A percentile compares a stretch with the other conserved stretches of the same genome.
Evolutionary conservation across 305 asterid species (phyloP).

Genomic region (Plantago coronopus): DNA sequence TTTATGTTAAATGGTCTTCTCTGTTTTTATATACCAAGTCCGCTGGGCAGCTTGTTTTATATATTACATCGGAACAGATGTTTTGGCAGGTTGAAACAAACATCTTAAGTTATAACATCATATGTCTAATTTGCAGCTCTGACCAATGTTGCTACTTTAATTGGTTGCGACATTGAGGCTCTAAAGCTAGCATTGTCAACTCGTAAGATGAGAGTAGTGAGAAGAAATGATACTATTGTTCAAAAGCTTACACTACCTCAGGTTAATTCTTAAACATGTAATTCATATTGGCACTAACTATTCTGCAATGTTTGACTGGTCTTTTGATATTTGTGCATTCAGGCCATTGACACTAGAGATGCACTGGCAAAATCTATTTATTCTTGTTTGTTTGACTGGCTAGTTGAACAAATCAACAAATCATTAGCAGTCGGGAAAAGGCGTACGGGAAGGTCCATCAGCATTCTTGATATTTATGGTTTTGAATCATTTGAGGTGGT

Average conservation of each 20-base stretch:
- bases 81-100: too few relatives aligned
- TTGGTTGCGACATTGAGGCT: slow-evolving; percentile 67
- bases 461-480: slow-evolving; percentile 94
- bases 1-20: neutral
- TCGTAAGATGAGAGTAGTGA: slow-evolving; percentile 85
- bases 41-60: too few relatives aligned
- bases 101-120: too few relatives aligned
- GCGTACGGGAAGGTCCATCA: slow-evolving; percentile 92
- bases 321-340: slow-evolving; percentile 24
- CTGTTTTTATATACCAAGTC: neutral
- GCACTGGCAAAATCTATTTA: slow-evolving; percentile 92
- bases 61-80: too few relatives aligned
- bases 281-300: neutral
- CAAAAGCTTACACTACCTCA: slow-evolving; percentile 84
- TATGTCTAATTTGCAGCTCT: slow-evolving; percentile 52
- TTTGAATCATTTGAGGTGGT: slow-evolving; percentile 93
- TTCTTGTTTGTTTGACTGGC: slow-evolving; percentile 96
- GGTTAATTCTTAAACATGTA: slow-evolving; percentile 35
- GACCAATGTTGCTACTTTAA: slow-evolving; percentile 55
- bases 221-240: slow-evolving; percentile 59
- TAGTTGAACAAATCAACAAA: slow-evolving; percentile 90
- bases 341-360: slow-evolving; percentile 93
- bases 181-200: slow-evolving; percentile 84
- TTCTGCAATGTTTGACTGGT: neutral
- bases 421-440: slow-evolving; percentile 91